Percentiles rank a stretch among this genome's conserved stretches.
These are phyloP conservation scores for Solanum pinnatisectum DNA, from an alignment of 257 asterid genomes.

Conservation along the genomic window DNA sequence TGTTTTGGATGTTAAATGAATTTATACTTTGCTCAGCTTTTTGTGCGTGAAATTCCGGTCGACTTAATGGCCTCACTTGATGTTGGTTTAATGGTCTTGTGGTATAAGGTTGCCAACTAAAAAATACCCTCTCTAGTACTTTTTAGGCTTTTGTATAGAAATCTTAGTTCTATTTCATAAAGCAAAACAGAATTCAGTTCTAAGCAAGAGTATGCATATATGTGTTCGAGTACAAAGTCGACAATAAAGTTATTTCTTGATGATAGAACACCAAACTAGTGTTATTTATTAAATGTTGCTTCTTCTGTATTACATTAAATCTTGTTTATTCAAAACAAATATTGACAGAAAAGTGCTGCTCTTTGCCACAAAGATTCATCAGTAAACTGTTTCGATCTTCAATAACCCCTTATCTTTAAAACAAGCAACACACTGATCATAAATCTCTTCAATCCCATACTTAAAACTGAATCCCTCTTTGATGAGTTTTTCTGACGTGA, in stretches of 20 bases:
- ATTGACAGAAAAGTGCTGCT: not conserved
- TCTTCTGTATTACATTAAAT: not conserved
- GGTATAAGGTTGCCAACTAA: not conserved
- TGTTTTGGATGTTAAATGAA: not conserved
- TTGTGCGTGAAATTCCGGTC: not conserved
- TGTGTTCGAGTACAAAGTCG: not conserved
- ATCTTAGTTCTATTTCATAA: not conserved
- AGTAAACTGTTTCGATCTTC: not conserved
- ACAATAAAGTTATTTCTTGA: not conserved
- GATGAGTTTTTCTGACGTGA: slow-evolving; percentile 10
- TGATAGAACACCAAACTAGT: not conserved
- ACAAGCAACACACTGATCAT: slow-evolving; percentile 12
- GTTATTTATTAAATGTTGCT: not conserved
- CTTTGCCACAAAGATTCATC: not conserved
- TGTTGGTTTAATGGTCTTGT: not conserved
- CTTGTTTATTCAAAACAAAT: not conserved
- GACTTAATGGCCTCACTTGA: not conserved
- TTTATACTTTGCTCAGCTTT: not conserved
- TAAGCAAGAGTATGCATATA: not conserved
- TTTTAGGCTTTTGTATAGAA: not conserved
- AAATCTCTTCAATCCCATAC: slow-evolving; percentile 25
- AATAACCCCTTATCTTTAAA: slow-evolving; percentile 11
- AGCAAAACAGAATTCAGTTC: not conserved
- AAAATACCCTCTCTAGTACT: not conserved
- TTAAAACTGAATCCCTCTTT: slow-evolving; percentile 20